Conservation (phyloP, 176 grass and related monocot species). For the Oryza nivara region DNA sequence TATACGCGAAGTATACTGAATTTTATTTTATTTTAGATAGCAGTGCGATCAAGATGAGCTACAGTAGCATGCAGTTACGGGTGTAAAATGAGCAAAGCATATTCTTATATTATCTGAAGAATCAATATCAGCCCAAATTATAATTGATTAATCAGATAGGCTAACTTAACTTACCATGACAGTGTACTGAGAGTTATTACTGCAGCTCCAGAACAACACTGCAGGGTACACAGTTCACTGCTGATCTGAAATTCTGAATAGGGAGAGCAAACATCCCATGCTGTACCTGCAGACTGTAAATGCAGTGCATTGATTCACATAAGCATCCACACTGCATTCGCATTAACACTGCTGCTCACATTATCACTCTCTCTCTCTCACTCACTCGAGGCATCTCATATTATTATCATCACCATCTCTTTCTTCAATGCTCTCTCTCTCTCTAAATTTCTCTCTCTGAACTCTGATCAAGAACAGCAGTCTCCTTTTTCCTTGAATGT, state of each 20-base stretch:
- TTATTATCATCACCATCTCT: background rate
- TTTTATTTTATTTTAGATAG: background rate
- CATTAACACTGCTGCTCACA: constrained; percentile 10
- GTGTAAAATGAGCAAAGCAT: background rate
- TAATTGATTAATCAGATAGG: background rate
- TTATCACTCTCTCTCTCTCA: background rate
- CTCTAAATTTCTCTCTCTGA: background rate
- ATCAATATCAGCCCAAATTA: background rate
- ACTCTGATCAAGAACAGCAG: background rate
- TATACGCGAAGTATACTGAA: too few relatives aligned
- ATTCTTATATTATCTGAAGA: background rate
- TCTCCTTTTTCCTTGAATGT: constrained; percentile 47
- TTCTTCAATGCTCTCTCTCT: background rate
- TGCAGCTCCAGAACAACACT: background rate
- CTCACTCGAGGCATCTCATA: constrained; percentile 23
- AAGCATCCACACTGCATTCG: background rate
- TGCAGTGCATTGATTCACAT: constrained; percentile 30
- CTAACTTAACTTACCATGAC: too few relatives aligned
- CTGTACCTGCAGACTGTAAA: constrained; percentile 23
- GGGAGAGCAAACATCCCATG: constrained; percentile 19
- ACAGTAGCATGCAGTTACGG: background rate
- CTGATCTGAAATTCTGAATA: background rate
- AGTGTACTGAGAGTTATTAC: too few relatives aligned
- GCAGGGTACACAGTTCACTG: background rate
- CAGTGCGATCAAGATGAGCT: background rate